These are phyloP conservation scores for Passalora sequoiae DNA, from an alignment of 2,329 filamentous ascomycete genomes.

Conservation along the genomic window DNA sequence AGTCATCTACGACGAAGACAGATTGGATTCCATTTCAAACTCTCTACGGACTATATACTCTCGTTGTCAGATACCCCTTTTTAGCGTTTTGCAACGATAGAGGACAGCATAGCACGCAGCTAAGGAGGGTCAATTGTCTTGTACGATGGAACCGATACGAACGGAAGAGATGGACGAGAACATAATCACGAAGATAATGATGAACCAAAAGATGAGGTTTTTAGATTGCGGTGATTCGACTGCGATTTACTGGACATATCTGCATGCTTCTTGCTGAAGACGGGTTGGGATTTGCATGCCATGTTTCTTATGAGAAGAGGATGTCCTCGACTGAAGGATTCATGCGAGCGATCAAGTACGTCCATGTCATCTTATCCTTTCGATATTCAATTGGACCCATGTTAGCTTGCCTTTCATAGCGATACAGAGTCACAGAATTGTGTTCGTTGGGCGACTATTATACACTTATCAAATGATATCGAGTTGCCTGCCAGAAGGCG, in stretches of 20 bases:
- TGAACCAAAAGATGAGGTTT: conserved; percentile 6
- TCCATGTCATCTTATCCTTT: too few species aligned
- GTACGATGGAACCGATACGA: conserved; percentile 12
- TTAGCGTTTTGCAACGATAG: conserved; percentile 21
- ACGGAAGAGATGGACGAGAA: conserved; percentile 9
- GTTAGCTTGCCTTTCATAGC: too few species aligned
- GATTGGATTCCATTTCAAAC: conserved; percentile 10
- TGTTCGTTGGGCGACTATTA: too few species aligned
- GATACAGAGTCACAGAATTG: too few species aligned
- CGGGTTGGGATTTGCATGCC: too few species aligned
- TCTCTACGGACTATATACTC: conserved; percentile 13
- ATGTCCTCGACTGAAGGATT: too few species aligned
- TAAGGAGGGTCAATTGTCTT: conserved; percentile 7
- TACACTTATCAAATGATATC: too few species aligned
- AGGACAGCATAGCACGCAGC: conserved; percentile 13
- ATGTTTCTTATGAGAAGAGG: too few species aligned
- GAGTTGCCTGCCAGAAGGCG: too few species aligned
- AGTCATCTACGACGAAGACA: conserved; percentile 1
- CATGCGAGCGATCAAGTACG: too few species aligned
- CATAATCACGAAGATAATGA: conserved; percentile 8
- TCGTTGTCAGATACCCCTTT: conserved; percentile 28
- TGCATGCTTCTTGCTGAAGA: not conserved
- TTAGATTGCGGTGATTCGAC: not conserved
- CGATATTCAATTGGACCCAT: too few species aligned
- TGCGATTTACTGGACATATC: conserved; percentile 3